Evolutionary conservation across 73 alveolate genomes (phyloP).

Genomic region (Uronychia setigera): DNA sequence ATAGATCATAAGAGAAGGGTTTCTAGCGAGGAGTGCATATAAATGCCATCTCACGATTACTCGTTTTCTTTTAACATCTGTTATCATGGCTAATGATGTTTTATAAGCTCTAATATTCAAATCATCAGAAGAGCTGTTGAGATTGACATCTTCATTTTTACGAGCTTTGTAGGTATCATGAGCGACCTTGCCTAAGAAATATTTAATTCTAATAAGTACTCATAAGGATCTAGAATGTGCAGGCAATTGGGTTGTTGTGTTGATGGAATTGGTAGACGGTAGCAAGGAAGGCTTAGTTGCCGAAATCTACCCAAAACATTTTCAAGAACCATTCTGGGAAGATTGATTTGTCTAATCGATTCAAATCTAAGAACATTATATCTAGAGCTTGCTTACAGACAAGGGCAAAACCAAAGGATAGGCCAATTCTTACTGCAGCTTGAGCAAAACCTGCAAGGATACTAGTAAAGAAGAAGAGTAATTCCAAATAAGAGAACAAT

Average conservation of each 20-base stretch:
- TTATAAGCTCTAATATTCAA: no score
- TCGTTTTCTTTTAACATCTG: neutral
- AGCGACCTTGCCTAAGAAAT: no score
- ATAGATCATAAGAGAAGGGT: neutral
- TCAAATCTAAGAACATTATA: neutral
- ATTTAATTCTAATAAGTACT: no score
- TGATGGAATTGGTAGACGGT: conserved; percentile 2
- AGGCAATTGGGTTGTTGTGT: conserved; percentile 7
- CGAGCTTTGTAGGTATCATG: no score
- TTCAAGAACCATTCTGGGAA: conserved; percentile 3
- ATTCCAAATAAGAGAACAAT: neutral
- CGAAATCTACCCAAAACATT: neutral
- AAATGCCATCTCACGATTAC: neutral
- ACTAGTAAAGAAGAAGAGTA: neutral
- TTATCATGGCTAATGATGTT: no score
- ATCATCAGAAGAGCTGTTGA: no score
- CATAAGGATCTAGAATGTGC: neutral
- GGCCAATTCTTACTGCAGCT: neutral
- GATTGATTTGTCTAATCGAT: neutral
- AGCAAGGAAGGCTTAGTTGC: neutral
- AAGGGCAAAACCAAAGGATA: neutral
- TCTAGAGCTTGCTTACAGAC: neutral
- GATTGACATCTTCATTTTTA: no score
- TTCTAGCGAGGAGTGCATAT: neutral
- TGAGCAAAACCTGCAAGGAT: neutral